Conservation (phyloP, 305 asterid species). For the Fraxinus floribunda region DNA sequence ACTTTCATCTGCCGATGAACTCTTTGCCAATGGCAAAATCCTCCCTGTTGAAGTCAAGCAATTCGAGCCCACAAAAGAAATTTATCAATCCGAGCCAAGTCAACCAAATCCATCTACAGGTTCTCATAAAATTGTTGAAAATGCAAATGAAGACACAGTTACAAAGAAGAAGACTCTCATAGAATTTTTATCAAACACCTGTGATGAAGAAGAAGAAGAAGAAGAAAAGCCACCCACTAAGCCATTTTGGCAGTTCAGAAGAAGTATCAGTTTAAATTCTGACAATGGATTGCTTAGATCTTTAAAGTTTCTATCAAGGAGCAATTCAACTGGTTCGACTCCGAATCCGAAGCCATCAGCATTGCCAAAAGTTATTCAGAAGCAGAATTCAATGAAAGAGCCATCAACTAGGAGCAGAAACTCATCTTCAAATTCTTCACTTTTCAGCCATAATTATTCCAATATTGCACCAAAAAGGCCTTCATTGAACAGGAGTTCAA, state of each 20-base stretch:
- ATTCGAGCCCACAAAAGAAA: constrained; percentile 8
- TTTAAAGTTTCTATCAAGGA: constrained; percentile 52
- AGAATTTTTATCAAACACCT: constrained; percentile 51
- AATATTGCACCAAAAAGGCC: constrained; percentile 36
- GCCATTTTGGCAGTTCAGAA: constrained; percentile 76
- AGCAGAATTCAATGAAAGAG: constrained; percentile 59
- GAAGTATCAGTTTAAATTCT: constrained; percentile 70
- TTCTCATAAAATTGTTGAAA: neutral
- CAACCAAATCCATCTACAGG: constrained; percentile 16
- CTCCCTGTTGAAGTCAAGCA: constrained; percentile 60
- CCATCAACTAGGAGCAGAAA: constrained; percentile 28
- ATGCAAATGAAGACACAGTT: constrained; percentile 13
- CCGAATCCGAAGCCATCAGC: constrained; percentile 46
- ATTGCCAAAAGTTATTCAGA: constrained; percentile 35
- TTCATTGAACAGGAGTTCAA: constrained; percentile 48
- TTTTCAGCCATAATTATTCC: constrained; percentile 25
- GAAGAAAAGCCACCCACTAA: constrained; percentile 29
- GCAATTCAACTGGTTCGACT: constrained; percentile 88
- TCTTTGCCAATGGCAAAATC: constrained; percentile 81
- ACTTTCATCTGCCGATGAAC: constrained; percentile 76
- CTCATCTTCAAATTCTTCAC: constrained; percentile 24
- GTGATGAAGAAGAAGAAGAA: constrained; percentile 34
- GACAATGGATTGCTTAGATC: constrained; percentile 52
- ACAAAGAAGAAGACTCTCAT: constrained; percentile 57
- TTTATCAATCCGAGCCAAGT: constrained; percentile 15